Base-by-base conservation (phyloP, 139 green algal genomes). In the Edaphochlamys debaryana region DNA sequence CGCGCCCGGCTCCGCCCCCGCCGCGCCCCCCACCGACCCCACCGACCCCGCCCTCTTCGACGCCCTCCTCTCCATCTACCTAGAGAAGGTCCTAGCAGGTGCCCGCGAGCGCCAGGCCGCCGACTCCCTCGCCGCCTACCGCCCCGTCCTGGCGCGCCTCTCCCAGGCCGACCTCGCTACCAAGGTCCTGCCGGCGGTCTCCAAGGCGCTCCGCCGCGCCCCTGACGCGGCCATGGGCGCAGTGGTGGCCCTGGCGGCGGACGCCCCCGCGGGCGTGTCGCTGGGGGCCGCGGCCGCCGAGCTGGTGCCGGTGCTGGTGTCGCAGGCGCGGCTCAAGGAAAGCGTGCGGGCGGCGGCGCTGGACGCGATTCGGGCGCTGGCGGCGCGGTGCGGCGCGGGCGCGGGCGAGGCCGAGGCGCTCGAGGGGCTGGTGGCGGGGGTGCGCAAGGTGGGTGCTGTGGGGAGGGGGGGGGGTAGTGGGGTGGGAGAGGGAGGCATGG, bases 181-280 rank as follows among this genome's bases (percentile, higher is more conserved):
- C 17, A 83, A 82, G 58, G 42, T 98, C 40, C 71, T 96, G 67
- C 95, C 95, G 34, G 87, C 90, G 17, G 62, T 90, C 1, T 75
- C 74, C 45, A 89, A 90, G 52, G 91, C 92, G 71, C 83, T 95
- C 41, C 92, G 93, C 67, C 89, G 95, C 67, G 93, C 91, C 48
- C 93, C 95, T 13, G 95, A 98, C 62, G 82, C 87, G 0, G 90
- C 92, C 1, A 84, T 98, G 48, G 54, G 77, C 5, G 85, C 81
- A 0, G 40, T 91, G 0, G 84, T 85, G 0, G 69, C 48, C 1
- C 36, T 94, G 45, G 45, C 67, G 20, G 34, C 92, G 27, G 82
- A 92, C 32, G 42, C 36, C 17, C 71, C 79, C 34, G 83, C 74
- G 17, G 54, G 56, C 32, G 88, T 93, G 37, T 75, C 89, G 54